Base-by-base conservation (phyloP, 495 filamentous ascomycete genomes). In the Umbilicaria muhlenbergii region DNA sequence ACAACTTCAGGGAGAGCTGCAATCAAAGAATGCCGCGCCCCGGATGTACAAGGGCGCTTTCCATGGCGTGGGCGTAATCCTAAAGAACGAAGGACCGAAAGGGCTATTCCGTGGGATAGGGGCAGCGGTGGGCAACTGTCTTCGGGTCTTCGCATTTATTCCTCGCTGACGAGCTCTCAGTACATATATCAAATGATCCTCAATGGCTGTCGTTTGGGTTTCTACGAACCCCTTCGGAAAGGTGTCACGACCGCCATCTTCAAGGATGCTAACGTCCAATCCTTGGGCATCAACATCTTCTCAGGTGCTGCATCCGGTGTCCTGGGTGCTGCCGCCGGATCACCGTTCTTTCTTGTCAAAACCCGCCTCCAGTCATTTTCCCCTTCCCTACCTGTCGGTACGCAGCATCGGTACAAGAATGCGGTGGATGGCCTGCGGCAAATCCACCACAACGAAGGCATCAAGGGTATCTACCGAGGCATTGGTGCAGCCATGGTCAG, bases 281-380 rank as follows among this genome's bases (percentile, higher is more conserved):
- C 78, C 47, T 67, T 96, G 39, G 80, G 76, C 14, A 74, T 93
- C 63, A 99, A 99, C 60, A 82, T 99, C 66, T 81, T 95, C 54
- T 77, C 81, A 36, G 91, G 91, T 48, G 91, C 91, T 6, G 61
- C 75, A 3, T 89, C 83, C 6, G 91, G 91, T 45, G 79, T 96
- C 36, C 70, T 96, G 34, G 91, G 91, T 44, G 91, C 91, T 5
- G 81, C 81, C 8, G 81, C 81, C 12, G 91, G 87, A 16, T 94
- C 86, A 19, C 92, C 91, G 1, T 96, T 99, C 60, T 99, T 96
- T 68, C 72, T 99, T n/a, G 81, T 94, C 57, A 99, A 99, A 67
- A 99, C 91, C 8, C 77, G 91, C 12, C 69, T 99, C 44, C 91
- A 99, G 61, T 93, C 86, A 38, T 95, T 71, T 67, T 94, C 86